Evolutionary conservation across 371 early-diverging fungal species (phyloP), one percentile per base, ranked within the genome.

Genomic region (Actinomucor elegans): DNA sequence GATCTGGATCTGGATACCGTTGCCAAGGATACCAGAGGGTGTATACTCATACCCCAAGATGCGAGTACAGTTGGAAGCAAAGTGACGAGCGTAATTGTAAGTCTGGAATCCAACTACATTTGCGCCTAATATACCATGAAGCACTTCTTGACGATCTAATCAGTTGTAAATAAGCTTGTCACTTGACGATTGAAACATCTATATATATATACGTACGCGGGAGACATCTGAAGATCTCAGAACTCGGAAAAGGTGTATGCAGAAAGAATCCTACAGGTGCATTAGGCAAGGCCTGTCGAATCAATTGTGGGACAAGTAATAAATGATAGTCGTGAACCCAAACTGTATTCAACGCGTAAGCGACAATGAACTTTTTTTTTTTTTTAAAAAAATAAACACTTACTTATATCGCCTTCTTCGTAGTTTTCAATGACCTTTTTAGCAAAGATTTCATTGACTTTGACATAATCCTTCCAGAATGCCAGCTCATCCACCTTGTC

Each of bases 311-410:
- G 28, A 99, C 83, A 36, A 99, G 81, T 93, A 99, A 94, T 48
- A 99, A 71, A 69, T 99, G 99, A 75, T 99, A 99, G 70, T 99
- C 99, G 52, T 99, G 99, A 8, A 99, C 91, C 99, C 99, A 99
- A 46, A 99, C 89, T 85, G 72, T 96, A 98, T 68, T 94, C 88
- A 18, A 93, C 93, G 51, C 97, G 65, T 98, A 14, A 33, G 33
- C 15, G 1, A n/a, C 27, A 3, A 14, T 27, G n/a, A 98, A 75
- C n/a, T n/a, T n/a, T n/a, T n/a, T n/a, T n/a, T n/a, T n/a, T n/a
- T n/a, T n/a, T n/a, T n/a, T n/a, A n/a, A n/a, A n/a, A n/a, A n/a
- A n/a, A n/a, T n/a, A n/a, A n/a, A 97, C 97, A 46, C 73, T 75
- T 84, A 86, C 94, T 88, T 34, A 91, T 80, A 73, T 99, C 99